Evolutionary conservation across 2,329 filamentous ascomycete genomes (phyloP).

Genomic region (Camptophora hylomeconis): DNA sequence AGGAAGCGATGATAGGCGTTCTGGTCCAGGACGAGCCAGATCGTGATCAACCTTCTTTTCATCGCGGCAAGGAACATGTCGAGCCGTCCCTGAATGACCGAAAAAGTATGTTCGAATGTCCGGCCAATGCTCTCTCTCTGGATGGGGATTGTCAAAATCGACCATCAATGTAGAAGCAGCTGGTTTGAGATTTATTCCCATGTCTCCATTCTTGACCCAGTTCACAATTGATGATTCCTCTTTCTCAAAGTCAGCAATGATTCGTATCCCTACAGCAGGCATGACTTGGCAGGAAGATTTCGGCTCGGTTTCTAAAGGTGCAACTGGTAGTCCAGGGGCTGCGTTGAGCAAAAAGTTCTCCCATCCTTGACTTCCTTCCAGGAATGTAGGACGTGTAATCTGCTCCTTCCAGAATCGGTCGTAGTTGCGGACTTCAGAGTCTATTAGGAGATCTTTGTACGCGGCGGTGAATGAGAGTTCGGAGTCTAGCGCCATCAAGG

Average conservation of each 20-base stretch:
- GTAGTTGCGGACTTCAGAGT: slow-evolving; percentile 2
- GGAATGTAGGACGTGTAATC: slow-evolving; percentile 4
- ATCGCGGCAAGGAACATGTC: no score
- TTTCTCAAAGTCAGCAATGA: slow-evolving; percentile 7
- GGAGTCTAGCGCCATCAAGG: slow-evolving; percentile 9
- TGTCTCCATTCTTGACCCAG: slow-evolving; percentile 4
- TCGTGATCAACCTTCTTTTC: no score
- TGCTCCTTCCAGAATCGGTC: background rate
- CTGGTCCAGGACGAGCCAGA: no score
- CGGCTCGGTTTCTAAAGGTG: slow-evolving; percentile 4
- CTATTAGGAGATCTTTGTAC: slow-evolving; percentile 7
- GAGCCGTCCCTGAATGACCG: no score
- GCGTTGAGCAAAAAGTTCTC: slow-evolving; percentile 12
- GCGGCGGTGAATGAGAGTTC: slow-evolving; percentile 11
- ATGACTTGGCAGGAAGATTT: slow-evolving; percentile 9
- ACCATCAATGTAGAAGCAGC: no score
- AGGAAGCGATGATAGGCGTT: no score
- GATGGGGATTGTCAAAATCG: slow-evolving; percentile 10
- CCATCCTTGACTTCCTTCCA: slow-evolving; percentile 10
- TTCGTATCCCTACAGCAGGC: slow-evolving; percentile 9
- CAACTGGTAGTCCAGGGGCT: slow-evolving; percentile 6
- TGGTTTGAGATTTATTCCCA: slow-evolving; percentile 3
- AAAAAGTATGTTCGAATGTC: no score
- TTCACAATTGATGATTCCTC: slow-evolving; percentile 6
- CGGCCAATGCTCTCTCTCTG: slow-evolving; percentile 2